Conservation (phyloP, 345 rosid genomes). For the Murraya koenigii region DNA sequence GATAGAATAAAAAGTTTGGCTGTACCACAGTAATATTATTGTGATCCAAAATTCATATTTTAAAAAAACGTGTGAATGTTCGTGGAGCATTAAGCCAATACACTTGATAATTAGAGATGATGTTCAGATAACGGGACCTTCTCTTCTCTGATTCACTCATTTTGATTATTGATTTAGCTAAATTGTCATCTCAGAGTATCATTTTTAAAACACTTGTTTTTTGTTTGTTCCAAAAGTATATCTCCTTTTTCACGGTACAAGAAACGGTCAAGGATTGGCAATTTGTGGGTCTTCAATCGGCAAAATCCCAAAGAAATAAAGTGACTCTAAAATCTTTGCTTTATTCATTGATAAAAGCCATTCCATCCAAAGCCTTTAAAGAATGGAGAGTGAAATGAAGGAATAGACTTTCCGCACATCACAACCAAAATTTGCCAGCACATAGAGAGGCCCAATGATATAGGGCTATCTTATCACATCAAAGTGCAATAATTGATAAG, state of each 20-base stretch:
- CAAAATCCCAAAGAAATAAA: not conserved
- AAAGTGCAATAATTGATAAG: constrained; percentile 12
- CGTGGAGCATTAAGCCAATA: too few species aligned
- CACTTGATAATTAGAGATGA: too few species aligned
- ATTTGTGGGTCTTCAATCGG: not conserved
- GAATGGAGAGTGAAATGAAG: too few species aligned
- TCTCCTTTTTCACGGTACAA: too few species aligned
- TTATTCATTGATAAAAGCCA: not conserved
- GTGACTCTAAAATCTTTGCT: too few species aligned
- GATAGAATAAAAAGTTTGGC: not conserved
- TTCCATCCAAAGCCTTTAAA: not conserved
- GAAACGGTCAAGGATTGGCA: not conserved
- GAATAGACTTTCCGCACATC: not conserved
- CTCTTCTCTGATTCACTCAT: too few species aligned
- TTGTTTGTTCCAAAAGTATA: not conserved
- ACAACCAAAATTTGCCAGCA: constrained; percentile 10
- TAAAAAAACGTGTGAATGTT: not conserved
- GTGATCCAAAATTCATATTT: not conserved
- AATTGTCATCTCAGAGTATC: too few species aligned
- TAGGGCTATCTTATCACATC: not conserved
- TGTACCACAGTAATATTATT: too few species aligned
- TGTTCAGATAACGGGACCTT: too few species aligned
- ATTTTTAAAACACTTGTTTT: too few species aligned
- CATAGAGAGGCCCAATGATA: constrained; percentile 14
- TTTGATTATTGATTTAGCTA: too few species aligned